Evolutionary conservation across 2,329 filamentous ascomycete species (phyloP), one percentile per base, ranked within the genome.

Genomic region (Diplodia mutila): DNA sequence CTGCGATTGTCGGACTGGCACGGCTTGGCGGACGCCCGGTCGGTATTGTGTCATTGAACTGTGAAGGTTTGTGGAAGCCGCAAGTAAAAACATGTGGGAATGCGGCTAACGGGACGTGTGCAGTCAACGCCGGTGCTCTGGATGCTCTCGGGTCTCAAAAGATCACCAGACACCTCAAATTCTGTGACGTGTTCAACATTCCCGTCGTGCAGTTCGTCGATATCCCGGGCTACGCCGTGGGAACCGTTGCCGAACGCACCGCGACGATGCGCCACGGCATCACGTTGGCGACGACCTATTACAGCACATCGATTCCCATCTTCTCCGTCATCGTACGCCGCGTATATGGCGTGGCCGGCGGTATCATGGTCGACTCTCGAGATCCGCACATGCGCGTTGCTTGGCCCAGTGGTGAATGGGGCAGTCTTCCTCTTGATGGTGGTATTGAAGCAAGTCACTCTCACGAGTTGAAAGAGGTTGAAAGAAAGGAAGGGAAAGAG

Each of bases 181-280:
- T 90, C 72, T 86, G 86, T 69, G 88, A 90, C 72, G 82, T 89
- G 52, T 89, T 90, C 80, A 90, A 90, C 69, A 77, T 90, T 2
- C 88, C 88, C 0, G 79, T 89, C 4, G 68, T 90, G 8, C 88
- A 90, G 72, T 89, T 90, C 70, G 81, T 90, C 5, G 87, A 90
- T 73, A 80, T 88, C 2, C 87, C 78, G 0, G 78, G 88, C 1
- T 90, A 89, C 70, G 87, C 87, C 0, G 87, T 90, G 52, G 88
- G 88, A 0, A 89, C 87, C 0, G 81, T 85, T 0, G 87, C 88
- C 2, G 88, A 90, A 74, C 81, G 87, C 16, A 85, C 82, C 4
- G 87, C 87, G 14, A 89, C 87, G 0, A 90, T 90, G 88, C 82
- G 87, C 63, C 87, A 87, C 79, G 88, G 88, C 0, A 82, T 90